Evolutionary conservation across 2,329 filamentous ascomycete genomes (phyloP), one percentile per base, ranked within the genome.

Genomic region (Decorospora gaudefroyi): DNA sequence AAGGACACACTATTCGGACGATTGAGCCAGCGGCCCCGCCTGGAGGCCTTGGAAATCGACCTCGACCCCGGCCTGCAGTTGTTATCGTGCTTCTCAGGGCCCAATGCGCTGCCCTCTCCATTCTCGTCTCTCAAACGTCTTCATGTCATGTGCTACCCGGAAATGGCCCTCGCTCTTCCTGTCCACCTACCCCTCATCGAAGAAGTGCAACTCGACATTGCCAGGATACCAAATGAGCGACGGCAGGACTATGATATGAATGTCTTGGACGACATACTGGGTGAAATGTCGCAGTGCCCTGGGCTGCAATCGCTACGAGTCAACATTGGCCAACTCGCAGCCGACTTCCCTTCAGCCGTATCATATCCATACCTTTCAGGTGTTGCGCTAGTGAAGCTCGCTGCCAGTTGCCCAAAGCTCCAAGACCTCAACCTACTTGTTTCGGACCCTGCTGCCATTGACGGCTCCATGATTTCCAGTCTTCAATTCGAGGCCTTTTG

Each of bases 131-230:
- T 69, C 6, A 58, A 47, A 15, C 49, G 55, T 2, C 41, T 67
- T 12, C 52, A 53, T 6, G 51, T 67, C 16, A 64, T 64, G 46
- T 67, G 63, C 30, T 68, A 68, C 25, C 65, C 65, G 2, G 65
- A 68, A 18, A 50, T 68, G 16, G 63, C 62, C 4, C 45, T 63
- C 6, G 56, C 62, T 3, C 52, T 69, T 2, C 53, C 58, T 8
- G 17, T 29, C 0, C 63, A 66, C 29, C 50, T 69, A 3, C 39
- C 33, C 3, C 7, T 25, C 3, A 21, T 69, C 12, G 53, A 65
- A 31, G 53, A 65, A 9, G 27, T 69, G 19, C 56, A 64, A 12
- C 21, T 69, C 12, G 61, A 64, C 19, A 42, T 68, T n/a, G 60
- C 58, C 17, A 56, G 65, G 7, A 57, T 62, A 37, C 54, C 62